phyloP scores from a whole-genome alignment of 441 rosid genomes.

The Isatis lusitanica region DNA sequence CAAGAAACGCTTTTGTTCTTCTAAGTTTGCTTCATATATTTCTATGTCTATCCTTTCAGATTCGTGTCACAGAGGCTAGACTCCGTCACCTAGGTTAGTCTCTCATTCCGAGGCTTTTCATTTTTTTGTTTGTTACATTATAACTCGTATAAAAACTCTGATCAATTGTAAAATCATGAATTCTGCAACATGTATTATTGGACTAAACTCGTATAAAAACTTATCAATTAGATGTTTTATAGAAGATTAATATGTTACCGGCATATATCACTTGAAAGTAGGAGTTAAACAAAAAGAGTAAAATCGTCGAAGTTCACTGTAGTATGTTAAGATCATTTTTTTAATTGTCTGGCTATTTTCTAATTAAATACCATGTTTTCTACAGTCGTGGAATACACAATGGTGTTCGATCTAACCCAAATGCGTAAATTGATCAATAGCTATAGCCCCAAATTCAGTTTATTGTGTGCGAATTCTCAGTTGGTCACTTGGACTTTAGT shows the following conservation, averaged over 20 bases:
- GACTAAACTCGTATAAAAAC: not conserved
- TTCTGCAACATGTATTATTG: not conserved
- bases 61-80: conserved; percentile 21
- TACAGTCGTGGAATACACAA: not conserved
- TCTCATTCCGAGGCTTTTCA: too few relatives aligned
- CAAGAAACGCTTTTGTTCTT: not conserved
- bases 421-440: not conserved
- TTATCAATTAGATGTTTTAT: not conserved
- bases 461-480: not conserved
- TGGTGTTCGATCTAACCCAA: not conserved
- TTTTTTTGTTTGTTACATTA: too few relatives aligned
- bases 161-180: not conserved
- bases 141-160: too few relatives aligned
- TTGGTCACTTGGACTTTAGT: not conserved
- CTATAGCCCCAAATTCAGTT: too few relatives aligned
- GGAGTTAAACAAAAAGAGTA: not conserved
- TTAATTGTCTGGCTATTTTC: not conserved
- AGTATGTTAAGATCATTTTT: not conserved
- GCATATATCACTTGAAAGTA: not conserved
- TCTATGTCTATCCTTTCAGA: not conserved
- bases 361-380: not conserved
- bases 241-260: not conserved
- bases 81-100: conserved; percentile 4
- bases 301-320: not conserved
- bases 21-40: conserved; percentile 7